phyloP scores from a whole-genome alignment of 345 rosid genomes.

The Pugionium dolabratum region DNA sequence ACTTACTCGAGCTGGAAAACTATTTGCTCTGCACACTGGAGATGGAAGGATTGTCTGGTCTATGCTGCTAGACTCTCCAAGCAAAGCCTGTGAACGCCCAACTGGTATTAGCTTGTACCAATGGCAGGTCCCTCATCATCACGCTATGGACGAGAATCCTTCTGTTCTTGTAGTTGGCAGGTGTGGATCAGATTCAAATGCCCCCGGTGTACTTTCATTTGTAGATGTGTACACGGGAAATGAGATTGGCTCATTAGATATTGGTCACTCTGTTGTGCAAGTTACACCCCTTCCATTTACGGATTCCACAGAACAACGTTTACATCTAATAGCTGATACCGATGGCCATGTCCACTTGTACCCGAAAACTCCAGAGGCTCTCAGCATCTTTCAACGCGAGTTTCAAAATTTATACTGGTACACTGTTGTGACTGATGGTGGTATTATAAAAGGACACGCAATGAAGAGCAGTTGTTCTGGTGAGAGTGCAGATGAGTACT shows the following conservation, averaged over 20 bases:
- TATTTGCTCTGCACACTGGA: slow-evolving; percentile 94
- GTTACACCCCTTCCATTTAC: slow-evolving; percentile 82
- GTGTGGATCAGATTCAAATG: slow-evolving; percentile 58
- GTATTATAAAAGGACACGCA: slow-evolving; percentile 77
- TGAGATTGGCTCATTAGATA: slow-evolving; percentile 59
- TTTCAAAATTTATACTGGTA: slow-evolving; percentile 86
- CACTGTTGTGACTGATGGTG: slow-evolving; percentile 65
- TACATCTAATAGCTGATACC: slow-evolving; percentile 80
- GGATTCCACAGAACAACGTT: slow-evolving; percentile 84
- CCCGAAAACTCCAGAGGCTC: slow-evolving; percentile 78
- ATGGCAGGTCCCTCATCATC: slow-evolving; percentile 99
- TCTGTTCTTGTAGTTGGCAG: slow-evolving; percentile 83
- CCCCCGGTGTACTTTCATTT: slow-evolving; percentile 73
- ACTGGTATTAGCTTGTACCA: slow-evolving; percentile 64
- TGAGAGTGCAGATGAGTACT: slow-evolving; percentile 65
- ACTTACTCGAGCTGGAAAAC: slow-evolving; percentile 80
- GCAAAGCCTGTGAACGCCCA: slow-evolving; percentile 57
- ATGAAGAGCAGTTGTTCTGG: slow-evolving; percentile 61
- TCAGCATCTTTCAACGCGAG: slow-evolving; percentile 61
- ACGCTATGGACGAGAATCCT: slow-evolving; percentile 93
- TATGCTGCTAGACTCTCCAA: slow-evolving; percentile 57
- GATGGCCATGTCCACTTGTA: slow-evolving; percentile 70
- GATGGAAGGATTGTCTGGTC: slow-evolving; percentile 97
- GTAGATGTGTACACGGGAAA: slow-evolving; percentile 86
- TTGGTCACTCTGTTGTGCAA: slow-evolving; percentile 72